Base-by-base conservation (phyloP, 495 filamentous ascomycete genomes). In the Penicillium malachiteum region DNA sequence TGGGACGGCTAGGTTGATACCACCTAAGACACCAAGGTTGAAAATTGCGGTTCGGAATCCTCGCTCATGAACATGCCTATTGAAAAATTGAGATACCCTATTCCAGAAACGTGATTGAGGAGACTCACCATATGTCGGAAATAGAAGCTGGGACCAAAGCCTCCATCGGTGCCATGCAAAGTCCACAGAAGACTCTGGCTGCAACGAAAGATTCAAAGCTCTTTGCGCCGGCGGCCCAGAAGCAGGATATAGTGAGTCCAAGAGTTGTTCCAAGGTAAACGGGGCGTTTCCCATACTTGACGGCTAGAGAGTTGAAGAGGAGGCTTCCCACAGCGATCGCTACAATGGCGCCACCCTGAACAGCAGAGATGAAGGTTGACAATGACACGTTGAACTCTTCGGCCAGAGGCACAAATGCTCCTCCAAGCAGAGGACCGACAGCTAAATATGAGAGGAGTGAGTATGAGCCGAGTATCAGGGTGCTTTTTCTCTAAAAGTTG, bases 21-120 rank as follows among this genome's bases (percentile, higher is more conserved):
- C 75, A 43, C 73, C 75, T 47, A 78, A 48, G 26, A 87, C 71
- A 39, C 84, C 83, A 50, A 88, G 67, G 56, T 87, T 87, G 74
- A 84, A 88, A 17, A 83, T 70, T 0, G 85, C 85, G 34, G 86
- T 83, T 1, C 85, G 77, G 16, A 82, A 84, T 0, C 82, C 85
- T 21, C 85, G 77, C 65, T 88, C 72, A 61, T 88, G 85, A 32
- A 87, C 84, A 59, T 83, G 87, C 69, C 61, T 59, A 38, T 10
- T 26, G 3, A 11, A 26, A 43, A 16, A 0, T 1, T 18, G 21
- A 3, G 14, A 13, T 14, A 31, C 8, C 16, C 5, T 7, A 32
- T 10, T 31, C 1, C 32, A 11, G n/a, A 21, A 26, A 37, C 13
- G 18, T 14, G 8, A 21, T 26, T 26, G 21, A n/a, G 0, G 5